Evolutionary conservation across 179 eudicot species (phyloP), one percentile per base, ranked within the genome.

Genomic region (Pouteria campechiana): DNA sequence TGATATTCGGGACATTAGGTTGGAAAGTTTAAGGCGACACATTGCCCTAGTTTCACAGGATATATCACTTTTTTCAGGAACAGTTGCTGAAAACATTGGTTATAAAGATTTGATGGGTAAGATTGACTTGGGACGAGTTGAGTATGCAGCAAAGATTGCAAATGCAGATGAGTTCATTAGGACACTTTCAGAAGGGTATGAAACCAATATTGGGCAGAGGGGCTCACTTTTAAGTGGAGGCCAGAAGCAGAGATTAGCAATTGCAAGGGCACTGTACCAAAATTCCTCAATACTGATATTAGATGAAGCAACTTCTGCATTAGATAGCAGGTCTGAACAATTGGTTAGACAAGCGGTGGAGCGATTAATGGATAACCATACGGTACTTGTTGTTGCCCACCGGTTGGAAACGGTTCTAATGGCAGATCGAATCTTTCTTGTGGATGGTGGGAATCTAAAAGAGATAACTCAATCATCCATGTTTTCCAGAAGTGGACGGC

Each of bases 251-350:
- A 81, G 98, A 67, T 58, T 90, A 49, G 93, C 98, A 38, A 86
- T 90, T 58, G 98, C 98, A 28, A 76, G 95, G 64, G 95, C 90
- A 25, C 70, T 90, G 17, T 86, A 90, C 67, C 98, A 85, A 65
- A 75, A 85, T 35, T 62, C 93, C 0, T 90, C 98, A 14, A 79
- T 90, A 53, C 63, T 90, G 54, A 55, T 90, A 40, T 68, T 90
- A 64, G 98, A 90, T 60, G 98, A 90, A 68, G 98, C 98, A 57
- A 90, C 98, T 41, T 90, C 98, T 47, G 84, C 98, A 19, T 55
- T 90, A 65, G 98, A 90, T 56, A 72, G 78, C 70, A 70, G 66
- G 64, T 90, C 98, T 52, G 98, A 85, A 71, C 55, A 67, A 48
- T 58, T 90, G 79, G 98, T 90, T 46, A 81, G 98, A 64, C 80